Base-by-base conservation (phyloP, 345 rosid genomes). In the Brassica nigra region DNA sequence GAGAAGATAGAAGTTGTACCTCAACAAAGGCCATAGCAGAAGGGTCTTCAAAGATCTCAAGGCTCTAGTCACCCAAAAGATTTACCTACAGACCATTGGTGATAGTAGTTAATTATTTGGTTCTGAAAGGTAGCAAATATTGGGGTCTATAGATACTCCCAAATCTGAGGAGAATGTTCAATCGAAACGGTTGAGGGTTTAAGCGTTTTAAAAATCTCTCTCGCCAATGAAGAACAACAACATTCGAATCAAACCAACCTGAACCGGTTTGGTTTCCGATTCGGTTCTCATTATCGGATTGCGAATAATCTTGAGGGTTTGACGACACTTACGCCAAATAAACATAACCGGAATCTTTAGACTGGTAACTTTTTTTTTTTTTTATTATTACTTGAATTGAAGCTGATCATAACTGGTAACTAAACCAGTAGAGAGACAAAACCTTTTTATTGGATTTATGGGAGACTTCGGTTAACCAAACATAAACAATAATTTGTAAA, bases 41-140 rank as follows among this genome's bases (percentile, higher is more conserved):
- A 62, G 97, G 98, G 84, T 95, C 98, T 78, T 95, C 96, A 30
- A 89, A 85, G 80, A 93, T 88, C 73, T 95, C 97, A 77, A 89
- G 91, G 88, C 92, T 95, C 80, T 86, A 87, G 78, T 93, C 96
- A 67, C 93, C 90, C 42, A 93, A 67, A 83, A 93, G 93, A 88
- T 93, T 93, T 54, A 93, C 83, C 99, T 90, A 86, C 6, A 23
- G 9, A 62, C 30, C 31, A 70, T 76, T 63, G 10, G 47, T 54
- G 63, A 12, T 58, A 3, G 27, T 20, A 23, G 27, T 58, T 8
- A 9, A 3, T 58, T 5, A 28, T 59, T 36, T 67, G 4, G 61
- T 42, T 16, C 10, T 16, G 4, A 7, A 74, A 55, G 49, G 39
- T 67, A 11, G 42, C 27, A 7, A 7, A 4, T 14, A 10, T 39